Base-by-base conservation (phyloP, 2,329 filamentous ascomycete species). In the Exophiala sp. region DNA sequence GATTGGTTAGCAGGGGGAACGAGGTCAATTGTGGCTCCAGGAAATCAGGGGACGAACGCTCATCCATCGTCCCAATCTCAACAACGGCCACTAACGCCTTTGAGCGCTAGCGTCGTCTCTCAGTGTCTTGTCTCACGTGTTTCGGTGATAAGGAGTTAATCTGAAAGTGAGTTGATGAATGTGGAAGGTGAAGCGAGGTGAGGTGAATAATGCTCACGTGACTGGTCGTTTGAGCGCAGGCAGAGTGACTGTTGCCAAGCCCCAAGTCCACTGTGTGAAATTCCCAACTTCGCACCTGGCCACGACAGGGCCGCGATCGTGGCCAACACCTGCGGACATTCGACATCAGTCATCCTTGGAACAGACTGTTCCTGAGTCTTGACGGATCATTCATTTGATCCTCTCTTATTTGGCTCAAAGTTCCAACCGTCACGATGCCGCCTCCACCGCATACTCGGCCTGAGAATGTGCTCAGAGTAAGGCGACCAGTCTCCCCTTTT, bases 381-480 rank as follows among this genome's bases (percentile, higher is more conserved):
- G 52, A 58, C 57, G 52, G 60, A 57, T 58, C 55, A 56, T 56
- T 53, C 22, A 53, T 32, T 58, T 58, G 51, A 55, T 53, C 50
- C 37, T 50, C 48, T 59, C 22, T 48, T 27, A 22, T 40, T 21
- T 39, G 42, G 44, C 38, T 48, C 42, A 16, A 32, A 10, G 14
- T 46, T 23, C 37, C 19, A 50, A 23, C 48, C 23, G 39, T 50
- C 71, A 81, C 65, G 68, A 85, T 91, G 93, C 88, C 93, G 78
- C 93, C 93, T 70, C 90, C 90, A 75, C 86, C 89, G 63, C 89
- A 97, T 72, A 90, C 93, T 70, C 95, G 95, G 74, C 93, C 93
- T 67, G 93, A 98, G 78, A 98, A 98, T 84, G 90, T 96, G 69
- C 83, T 97, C 71, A 95, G 95, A 72, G 76, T 77, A 66, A 66